Evolutionary conservation across 345 rosid species (phyloP), one percentile per base, ranked within the genome.

Genomic region (Leavenworthia alabamica): DNA sequence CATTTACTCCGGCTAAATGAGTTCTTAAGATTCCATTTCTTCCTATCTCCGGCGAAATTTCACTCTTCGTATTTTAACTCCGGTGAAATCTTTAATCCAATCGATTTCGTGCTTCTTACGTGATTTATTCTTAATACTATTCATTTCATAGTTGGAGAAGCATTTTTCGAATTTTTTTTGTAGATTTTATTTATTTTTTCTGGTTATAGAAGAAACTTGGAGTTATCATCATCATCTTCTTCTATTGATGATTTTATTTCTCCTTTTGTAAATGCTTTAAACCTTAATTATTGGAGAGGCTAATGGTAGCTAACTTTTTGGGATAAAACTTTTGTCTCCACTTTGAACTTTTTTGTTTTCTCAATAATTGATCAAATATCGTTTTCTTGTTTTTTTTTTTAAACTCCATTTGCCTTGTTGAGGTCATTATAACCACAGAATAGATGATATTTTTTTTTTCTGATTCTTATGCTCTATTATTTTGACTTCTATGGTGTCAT

Each of bases 71-170:
- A n/a, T n/a, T n/a, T n/a, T n/a, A n/a, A n/a, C n/a, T n/a, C n/a
- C n/a, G n/a, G n/a, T n/a, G n/a, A n/a, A n/a, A n/a, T 43, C 35
- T 29, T 44, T 13, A 44, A 62, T 54, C 54, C 28, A 58, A 43
- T 70, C 56, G 15, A 19, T 35, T 53, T 53, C 68, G 20, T 52
- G 42, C n/a, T 68, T 24, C 3, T 52, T 53, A 51, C 67, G 67
- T 15, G 56, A 29, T 66, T 36, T 63, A 13, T 26, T 49, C 47
- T 15, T 36, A 3, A 14, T 47, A 20, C 29, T 60, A 53, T 27
- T 31, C 35, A 0, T 9, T 45, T 31, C 41, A 27, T 40, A 11
- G 42, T 31, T 4, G 10, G 22, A 8, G 17, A 61, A 22, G 46
- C 67, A 26, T 39, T 16, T 16, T 8, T 37, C 11, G 4, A 9